Evolutionary conservation across 495 filamentous ascomycete genomes (phyloP).

Genomic region (Podospora appendiculata): DNA sequence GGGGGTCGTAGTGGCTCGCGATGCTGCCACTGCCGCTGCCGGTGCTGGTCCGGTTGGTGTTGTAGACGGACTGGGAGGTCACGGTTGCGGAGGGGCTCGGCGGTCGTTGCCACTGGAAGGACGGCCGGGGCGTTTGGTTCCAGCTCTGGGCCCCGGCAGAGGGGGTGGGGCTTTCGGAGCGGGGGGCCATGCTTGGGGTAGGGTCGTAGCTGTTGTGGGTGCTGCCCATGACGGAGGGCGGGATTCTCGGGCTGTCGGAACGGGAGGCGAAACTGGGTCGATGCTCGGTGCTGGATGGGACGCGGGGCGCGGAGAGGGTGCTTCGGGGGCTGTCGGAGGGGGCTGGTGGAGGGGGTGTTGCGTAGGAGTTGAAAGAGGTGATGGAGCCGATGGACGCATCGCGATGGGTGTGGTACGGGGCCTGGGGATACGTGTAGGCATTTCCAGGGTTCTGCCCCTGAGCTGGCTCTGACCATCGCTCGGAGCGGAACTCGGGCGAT

Average conservation of each 20-base stretch:
- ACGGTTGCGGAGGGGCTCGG: no score
- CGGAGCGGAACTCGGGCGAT: slow-evolving; percentile 1
- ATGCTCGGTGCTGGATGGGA: background rate
- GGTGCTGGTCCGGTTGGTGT: no score
- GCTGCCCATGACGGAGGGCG: background rate
- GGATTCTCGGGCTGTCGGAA: background rate
- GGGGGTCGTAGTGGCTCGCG: background rate
- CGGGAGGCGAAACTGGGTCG: background rate
- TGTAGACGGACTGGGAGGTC: no score
- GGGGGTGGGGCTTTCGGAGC: no score
- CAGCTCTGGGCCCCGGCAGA: no score
- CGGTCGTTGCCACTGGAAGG: no score
- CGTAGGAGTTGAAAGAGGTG: background rate
- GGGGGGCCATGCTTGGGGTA: no score
- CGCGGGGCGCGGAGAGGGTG: background rate
- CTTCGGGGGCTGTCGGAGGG: slow-evolving; percentile 1
- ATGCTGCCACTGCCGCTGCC: no score
- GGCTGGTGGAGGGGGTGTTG: background rate
- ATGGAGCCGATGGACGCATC: background rate
- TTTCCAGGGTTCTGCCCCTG: background rate
- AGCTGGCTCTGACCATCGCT: slow-evolving; percentile 7
- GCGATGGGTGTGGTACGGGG: slow-evolving; percentile 1
- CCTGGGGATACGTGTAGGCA: background rate
- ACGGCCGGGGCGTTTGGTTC: no score
- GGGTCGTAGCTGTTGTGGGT: no score